A percentile compares a stretch with the other conserved stretches of the same genome.
phyloP scores from a whole-genome alignment of 345 rosid genomes.

The Viola odorata region DNA sequence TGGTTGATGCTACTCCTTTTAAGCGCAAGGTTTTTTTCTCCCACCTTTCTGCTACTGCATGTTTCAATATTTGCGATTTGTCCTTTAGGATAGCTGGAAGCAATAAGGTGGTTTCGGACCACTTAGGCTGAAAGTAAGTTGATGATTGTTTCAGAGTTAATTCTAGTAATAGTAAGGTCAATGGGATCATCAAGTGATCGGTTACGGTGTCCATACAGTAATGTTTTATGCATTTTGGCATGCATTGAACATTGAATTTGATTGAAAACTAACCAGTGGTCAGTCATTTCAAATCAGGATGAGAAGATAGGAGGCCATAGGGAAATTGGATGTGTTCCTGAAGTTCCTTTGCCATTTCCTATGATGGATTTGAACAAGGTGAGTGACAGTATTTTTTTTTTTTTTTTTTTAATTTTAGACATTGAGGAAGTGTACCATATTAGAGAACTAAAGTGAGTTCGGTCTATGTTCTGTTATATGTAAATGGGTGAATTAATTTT shows the following conservation, averaged over 20 bases:
- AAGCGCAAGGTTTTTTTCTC: constrained; percentile 4
- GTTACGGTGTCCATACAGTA: background rate
- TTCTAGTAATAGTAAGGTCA: too few relatives aligned
- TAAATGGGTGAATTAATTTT: background rate
- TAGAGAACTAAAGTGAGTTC: background rate
- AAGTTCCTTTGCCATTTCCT: constrained; percentile 14
- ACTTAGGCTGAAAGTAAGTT: too few relatives aligned
- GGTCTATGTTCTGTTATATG: background rate
- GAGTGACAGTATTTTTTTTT: background rate
- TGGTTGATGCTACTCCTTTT: constrained; percentile 7
- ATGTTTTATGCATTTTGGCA: background rate
- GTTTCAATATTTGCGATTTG: too few relatives aligned
- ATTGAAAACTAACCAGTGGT: too few relatives aligned
- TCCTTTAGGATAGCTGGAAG: background rate
- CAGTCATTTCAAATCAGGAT: constrained; percentile 6
- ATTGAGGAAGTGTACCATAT: background rate
- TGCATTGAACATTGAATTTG: background rate
- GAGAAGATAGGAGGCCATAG: background rate
- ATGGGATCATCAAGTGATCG: too few relatives aligned
- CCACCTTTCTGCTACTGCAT: background rate
- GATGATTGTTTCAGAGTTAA: too few relatives aligned
- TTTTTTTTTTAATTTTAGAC: background rate
- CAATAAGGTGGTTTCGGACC: background rate
- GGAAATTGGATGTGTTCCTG: background rate
- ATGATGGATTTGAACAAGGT: constrained; percentile 14